Base-by-base conservation (phyloP, 2,329 filamentous ascomycete species). In the Curvularia verruculosa region DNA sequence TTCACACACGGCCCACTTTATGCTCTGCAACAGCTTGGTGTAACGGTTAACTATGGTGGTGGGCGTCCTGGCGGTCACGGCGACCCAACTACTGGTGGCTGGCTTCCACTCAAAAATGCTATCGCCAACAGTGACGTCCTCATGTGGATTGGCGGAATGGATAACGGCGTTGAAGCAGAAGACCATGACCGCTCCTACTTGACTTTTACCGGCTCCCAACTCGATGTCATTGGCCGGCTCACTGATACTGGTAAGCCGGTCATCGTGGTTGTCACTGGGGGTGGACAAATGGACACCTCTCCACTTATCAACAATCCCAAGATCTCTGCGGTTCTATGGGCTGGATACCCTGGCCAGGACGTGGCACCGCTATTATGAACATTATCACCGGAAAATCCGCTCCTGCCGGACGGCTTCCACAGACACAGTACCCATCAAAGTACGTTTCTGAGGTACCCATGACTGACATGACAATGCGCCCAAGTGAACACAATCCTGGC, bases 261-360 rank as follows among this genome's bases (percentile, higher is more conserved):
- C 13, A 69, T 86, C 1, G 78, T 87, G 1, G 73, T 85, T 0
- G 80, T 85, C 54, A 78, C 85, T 63, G 82, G 84, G n/a, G 80
- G 72, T n/a, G 78, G 76, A 7, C 78, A 81, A 58, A 65, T 87
- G n/a, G 85, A 87, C 65, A 80, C 80, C 53, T 77, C 80, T 0
- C 77, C 82, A 4, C 67, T 87, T 2, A 67, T 82, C 4, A 73
- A 73, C 6, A 81, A 84, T 43, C 63, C 74, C 2, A 80, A 80
- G 52, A 77, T 87, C 51, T 79, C 76, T 39, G 78, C 82, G 0
- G 70, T 88, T 0, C 63, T 88, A 0, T 87, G 85, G 85, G 82
- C 78, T 0, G 83, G 85, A 0, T 87, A 85, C 49, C 85, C 85
- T 0, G 85, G 86, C 0, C 85, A 87, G 68, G 81, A 83, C 41